A percentile compares a stretch with the other conserved stretches of the same genome.
Conservation (phyloP, 805 yeast species). For the Wickerhamiella parazyma region DNA sequence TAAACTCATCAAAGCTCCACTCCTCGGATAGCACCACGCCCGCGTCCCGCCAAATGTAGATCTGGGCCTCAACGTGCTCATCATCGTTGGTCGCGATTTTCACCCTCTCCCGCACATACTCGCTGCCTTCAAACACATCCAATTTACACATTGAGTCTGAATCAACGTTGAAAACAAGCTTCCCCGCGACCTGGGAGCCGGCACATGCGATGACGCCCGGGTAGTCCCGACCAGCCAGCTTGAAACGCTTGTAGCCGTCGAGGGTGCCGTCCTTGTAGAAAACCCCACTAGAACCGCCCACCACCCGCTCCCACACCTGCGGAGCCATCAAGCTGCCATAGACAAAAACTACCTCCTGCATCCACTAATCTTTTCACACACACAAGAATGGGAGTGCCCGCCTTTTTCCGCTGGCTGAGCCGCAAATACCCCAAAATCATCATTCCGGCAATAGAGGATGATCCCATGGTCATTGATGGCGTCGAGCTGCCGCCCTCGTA, state of each 20-base stretch:
- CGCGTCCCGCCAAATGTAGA: slow-evolving; percentile 10
- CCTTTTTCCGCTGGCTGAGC: slow-evolving; percentile 92
- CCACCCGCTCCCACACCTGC: slow-evolving; percentile 17
- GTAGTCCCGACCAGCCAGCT: slow-evolving; percentile 14
- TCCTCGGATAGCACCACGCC: neutral
- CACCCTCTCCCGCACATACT: slow-evolving; percentile 15
- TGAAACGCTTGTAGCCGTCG: slow-evolving; percentile 8
- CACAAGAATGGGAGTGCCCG: slow-evolving; percentile 76
- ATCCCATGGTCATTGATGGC: slow-evolving; percentile 39
- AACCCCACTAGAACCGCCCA: slow-evolving; percentile 5
- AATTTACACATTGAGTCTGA: slow-evolving; percentile 11
- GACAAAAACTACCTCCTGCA: slow-evolving; percentile 8
- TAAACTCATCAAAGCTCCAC: slow-evolving; percentile 7
- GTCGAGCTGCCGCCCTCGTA: slow-evolving; percentile 52
- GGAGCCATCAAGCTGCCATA: slow-evolving; percentile 21
- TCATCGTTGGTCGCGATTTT: slow-evolving; percentile 3
- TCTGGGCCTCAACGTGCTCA: slow-evolving; percentile 1
- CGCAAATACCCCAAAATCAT: slow-evolving; percentile 87
- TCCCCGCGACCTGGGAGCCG: slow-evolving; percentile 12
- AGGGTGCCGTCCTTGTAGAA: neutral
- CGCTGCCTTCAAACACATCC: slow-evolving; percentile 20
- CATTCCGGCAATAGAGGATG: slow-evolving; percentile 72
- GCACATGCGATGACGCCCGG: slow-evolving; percentile 13
- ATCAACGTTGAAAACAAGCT: slow-evolving; percentile 13
- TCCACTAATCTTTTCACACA: neutral